Evolutionary conservation across 1,139 yeast genomes (phyloP).

Genomic region (Kurtzmaniella quercitrusa): DNA sequence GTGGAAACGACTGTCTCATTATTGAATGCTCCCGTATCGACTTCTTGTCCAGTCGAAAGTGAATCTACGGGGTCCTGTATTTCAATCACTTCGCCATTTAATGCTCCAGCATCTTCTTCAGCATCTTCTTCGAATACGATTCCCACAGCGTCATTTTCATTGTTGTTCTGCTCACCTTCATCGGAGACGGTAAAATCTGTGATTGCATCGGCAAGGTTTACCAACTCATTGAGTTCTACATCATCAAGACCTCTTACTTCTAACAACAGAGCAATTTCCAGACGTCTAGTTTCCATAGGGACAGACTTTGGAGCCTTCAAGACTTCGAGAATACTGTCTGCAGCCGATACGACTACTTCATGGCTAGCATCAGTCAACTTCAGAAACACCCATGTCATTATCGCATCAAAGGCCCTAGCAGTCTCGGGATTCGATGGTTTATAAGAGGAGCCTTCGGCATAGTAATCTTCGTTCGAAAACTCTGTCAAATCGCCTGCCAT

Average conservation of each 20-base stretch:
- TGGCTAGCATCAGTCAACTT: conserved; percentile 36
- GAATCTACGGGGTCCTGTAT: conserved; percentile 17
- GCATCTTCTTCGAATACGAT: conserved; percentile 23
- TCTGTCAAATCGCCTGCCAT: conserved; percentile 4
- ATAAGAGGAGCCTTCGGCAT: conserved; percentile 19
- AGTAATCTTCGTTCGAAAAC: not conserved
- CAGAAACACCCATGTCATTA: conserved; percentile 24
- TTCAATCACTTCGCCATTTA: conserved; percentile 11
- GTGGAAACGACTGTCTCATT: not conserved
- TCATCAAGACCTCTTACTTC: conserved; percentile 38
- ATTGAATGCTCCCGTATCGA: conserved; percentile 8
- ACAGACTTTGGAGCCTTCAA: conserved; percentile 44
- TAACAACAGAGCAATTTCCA: conserved; percentile 37
- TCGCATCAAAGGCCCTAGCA: conserved; percentile 25
- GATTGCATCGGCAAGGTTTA: conserved; percentile 48
- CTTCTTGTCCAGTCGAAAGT: conserved; percentile 15
- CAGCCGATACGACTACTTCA: conserved; percentile 47
- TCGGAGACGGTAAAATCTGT: conserved; percentile 46
- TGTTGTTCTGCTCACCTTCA: conserved; percentile 23
- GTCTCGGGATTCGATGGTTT: conserved; percentile 22
- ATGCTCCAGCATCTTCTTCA: conserved; percentile 23
- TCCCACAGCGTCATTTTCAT: conserved; percentile 17
- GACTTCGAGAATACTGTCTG: conserved; percentile 63
- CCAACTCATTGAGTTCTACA: conserved; percentile 48
- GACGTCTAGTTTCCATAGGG: conserved; percentile 27